These are phyloP conservation scores for Suillus brevipes DNA, from an alignment of 768 basidiomycete genomes.

Conservation along the genomic window DNA sequence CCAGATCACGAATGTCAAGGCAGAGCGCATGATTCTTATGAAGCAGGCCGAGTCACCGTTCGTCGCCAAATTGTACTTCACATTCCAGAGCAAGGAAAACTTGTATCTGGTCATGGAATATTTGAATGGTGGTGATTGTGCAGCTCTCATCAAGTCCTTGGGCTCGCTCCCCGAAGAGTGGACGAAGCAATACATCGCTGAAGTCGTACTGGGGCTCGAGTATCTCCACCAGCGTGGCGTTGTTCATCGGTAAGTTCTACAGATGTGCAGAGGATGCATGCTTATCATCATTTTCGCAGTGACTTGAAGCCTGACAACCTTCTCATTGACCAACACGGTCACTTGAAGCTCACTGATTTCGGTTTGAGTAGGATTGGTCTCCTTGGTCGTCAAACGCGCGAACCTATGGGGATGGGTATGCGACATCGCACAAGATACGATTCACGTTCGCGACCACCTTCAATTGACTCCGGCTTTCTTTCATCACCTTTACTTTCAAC, in stretches of 20 bases:
- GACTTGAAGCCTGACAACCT: constrained; percentile 98
- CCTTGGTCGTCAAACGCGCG: constrained; percentile 92
- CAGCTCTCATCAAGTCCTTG: constrained; percentile 93
- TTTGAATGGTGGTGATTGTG: constrained; percentile 96
- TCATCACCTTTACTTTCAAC: constrained; percentile 71
- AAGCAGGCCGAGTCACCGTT: constrained; percentile 98
- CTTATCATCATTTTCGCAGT: constrained; percentile 41
- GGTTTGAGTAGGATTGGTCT: constrained; percentile 96
- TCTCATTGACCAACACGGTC: constrained; percentile 94
- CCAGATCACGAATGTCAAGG: constrained; percentile 99
- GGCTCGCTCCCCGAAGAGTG: constrained; percentile 94
- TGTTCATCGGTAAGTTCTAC: constrained; percentile 83
- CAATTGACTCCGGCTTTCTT: constrained; percentile 76
- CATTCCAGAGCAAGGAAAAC: constrained; percentile 99
- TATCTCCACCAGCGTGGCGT: constrained; percentile 95
- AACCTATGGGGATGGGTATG: constrained; percentile 45
- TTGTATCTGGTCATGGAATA: constrained; percentile 99
- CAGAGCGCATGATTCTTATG: constrained; percentile 99
- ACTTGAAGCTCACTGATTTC: constrained; percentile 97
- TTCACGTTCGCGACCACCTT: constrained; percentile 79
- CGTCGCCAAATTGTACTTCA: constrained; percentile 96
- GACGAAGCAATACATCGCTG: constrained; percentile 95
- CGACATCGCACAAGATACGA: constrained; percentile 57
- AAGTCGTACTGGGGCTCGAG: constrained; percentile 92
- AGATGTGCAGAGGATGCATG: neutral